Conservation (phyloP, 768 basidiomycete species). For the Rhizopogon vulgaris region DNA sequence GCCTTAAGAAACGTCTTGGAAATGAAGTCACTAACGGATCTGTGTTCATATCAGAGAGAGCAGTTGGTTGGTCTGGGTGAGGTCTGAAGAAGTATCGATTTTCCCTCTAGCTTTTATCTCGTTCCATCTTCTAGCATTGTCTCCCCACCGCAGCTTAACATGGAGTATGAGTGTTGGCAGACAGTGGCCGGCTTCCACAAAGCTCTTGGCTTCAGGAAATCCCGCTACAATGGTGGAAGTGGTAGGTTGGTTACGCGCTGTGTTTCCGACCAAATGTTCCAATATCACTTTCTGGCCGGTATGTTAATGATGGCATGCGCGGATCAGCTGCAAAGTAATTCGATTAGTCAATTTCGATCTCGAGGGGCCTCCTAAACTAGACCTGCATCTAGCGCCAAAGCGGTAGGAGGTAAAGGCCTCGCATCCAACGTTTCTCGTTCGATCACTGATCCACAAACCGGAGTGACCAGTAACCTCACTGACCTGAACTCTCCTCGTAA, state of each 20-base stretch:
- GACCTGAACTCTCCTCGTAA: not conserved
- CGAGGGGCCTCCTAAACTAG: not conserved
- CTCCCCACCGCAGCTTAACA: not conserved
- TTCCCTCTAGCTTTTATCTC: not conserved
- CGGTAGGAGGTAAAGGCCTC: not conserved
- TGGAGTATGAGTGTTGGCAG: not conserved
- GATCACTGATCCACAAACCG: not conserved
- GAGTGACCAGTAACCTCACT: not conserved
- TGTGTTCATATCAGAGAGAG: not conserved
- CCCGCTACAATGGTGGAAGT: not conserved
- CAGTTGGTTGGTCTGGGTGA: not conserved
- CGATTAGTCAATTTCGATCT: no score
- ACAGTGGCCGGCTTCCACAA: not conserved
- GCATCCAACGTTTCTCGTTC: not conserved
- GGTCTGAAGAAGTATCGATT: not conserved
- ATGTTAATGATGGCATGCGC: not conserved
- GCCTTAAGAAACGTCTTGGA: not conserved
- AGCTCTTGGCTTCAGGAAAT: not conserved
- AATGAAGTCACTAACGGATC: not conserved
- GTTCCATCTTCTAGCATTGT: not conserved
- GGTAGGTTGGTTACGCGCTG: not conserved
- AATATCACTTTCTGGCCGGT: not conserved
- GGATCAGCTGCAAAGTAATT: not conserved
- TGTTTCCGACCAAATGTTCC: not conserved
- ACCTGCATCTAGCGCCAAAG: not conserved